A percentile compares a stretch with the other conserved stretches of the same genome.
phyloP scores from a whole-genome alignment of 2,329 filamentous ascomycete genomes.

The Neurospora sp. region DNA sequence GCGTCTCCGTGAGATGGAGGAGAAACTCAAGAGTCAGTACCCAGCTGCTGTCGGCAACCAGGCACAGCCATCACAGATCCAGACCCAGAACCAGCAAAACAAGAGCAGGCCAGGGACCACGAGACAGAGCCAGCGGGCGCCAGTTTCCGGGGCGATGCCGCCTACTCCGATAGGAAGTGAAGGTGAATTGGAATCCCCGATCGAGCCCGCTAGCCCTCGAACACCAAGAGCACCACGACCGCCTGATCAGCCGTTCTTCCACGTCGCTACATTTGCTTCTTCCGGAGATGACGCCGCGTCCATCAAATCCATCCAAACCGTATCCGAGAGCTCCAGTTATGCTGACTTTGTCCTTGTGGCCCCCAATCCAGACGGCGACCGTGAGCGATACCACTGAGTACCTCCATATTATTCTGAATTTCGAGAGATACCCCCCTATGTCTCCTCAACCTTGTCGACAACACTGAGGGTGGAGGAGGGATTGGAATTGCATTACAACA shows the following conservation, averaged over 20 bases:
- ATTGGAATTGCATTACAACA: neutral
- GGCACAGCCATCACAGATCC: neutral
- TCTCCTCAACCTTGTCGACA: neutral
- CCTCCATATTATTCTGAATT: neutral
- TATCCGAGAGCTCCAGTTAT: constrained; percentile 26
- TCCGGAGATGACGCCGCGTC: constrained; percentile 12
- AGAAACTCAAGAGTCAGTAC: constrained; percentile 49
- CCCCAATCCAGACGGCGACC: constrained; percentile 31
- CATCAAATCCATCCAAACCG: constrained; percentile 13
- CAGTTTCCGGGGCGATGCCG: constrained; percentile 47
- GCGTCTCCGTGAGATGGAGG: constrained; percentile 75
- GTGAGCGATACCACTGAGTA: constrained; percentile 27
- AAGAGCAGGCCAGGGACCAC: constrained; percentile 45
- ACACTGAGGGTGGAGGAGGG: neutral
- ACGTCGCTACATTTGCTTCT: neutral
- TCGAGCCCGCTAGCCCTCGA: constrained; percentile 1
- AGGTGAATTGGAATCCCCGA: constrained; percentile 39
- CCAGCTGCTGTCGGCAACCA: constrained; percentile 4
- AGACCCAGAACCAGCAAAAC: constrained; percentile 15
- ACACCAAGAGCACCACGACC: constrained; percentile 2
- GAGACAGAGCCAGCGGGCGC: constrained; percentile 36
- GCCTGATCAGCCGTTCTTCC: constrained; percentile 7
- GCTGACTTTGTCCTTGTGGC: constrained; percentile 32
- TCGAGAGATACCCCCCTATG: neutral
- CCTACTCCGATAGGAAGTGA: constrained; percentile 52